Base-by-base conservation (phyloP, 2,329 filamentous ascomycete species). In the Fusarium sacchari region DNA sequence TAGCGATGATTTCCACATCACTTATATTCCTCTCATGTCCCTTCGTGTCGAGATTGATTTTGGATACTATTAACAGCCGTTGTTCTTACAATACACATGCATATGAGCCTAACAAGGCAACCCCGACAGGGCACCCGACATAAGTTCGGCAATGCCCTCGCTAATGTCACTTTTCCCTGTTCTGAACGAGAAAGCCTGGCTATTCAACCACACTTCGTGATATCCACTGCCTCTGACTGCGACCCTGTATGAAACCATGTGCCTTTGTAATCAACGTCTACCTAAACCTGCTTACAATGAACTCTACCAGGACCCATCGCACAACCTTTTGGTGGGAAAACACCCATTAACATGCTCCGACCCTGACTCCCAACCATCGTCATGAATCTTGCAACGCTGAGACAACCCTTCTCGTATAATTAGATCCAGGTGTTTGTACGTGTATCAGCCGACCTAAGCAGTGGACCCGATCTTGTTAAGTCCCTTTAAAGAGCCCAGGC, bases 401-500 rank as follows among this genome's bases (percentile, higher is more conserved):
- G 71, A 64, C 60, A 72, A 61, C 63, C 61, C 55, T 69, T 72
- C 37, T 69, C 57, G 60, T 61, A 59, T 44, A 64, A 55, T 68
- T 52, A 43, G 69, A 63, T 69, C 61, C 49, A 68, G 64, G 55
- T 56, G 61, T 64, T 55, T 60, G 44, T 66, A 61, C 43, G 37
- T 64, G 32, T 64, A 67, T 60, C 66, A 59, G 32, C 46, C 59
- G 53, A 53, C 53, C 64, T 78, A 81, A 37, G 79, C 75, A 42
- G 79, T 78, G 32, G 82, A 82, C 65, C 88, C 89, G 77, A 92
- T 91, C 84, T 96, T 96, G 86, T 95, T 97, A 71, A 99, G 86
- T 4, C 96, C 96, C 86, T 98, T 99, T 79, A 99, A 87, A 56
- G 94, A 97, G 37, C 96, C 96, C 73, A 99, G 86, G 84, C 96